phyloP scores from a whole-genome alignment of 768 basidiomycete species.

The Grammothele lineata region DNA sequence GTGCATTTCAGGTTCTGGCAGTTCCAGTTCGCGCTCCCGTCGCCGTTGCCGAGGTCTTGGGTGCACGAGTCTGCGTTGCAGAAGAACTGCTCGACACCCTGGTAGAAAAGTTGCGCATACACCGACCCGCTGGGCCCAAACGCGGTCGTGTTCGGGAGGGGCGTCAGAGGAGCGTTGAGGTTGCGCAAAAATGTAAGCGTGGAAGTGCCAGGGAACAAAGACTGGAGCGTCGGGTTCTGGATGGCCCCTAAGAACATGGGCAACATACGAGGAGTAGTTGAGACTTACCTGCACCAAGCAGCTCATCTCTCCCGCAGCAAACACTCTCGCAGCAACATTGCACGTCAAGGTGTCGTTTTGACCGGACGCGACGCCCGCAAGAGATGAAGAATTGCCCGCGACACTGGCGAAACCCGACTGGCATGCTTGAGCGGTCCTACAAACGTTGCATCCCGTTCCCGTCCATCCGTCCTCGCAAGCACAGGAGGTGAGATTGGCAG shows the following conservation, averaged over 20 bases:
- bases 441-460: conserved; percentile 80
- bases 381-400: conserved; percentile 27
- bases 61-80: conserved; percentile 70
- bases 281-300: conserved; percentile 76
- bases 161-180: conserved; percentile 64
- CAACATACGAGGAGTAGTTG: no score
- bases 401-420: conserved; percentile 45
- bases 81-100: conserved; percentile 85
- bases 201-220: conserved; percentile 64
- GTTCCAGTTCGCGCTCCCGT: conserved; percentile 52
- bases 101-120: conserved; percentile 74
- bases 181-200: conserved; percentile 79
- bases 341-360: conserved; percentile 71
- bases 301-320: conserved; percentile 77
- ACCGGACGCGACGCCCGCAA: conserved; percentile 20
- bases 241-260: no score
- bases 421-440: conserved; percentile 63
- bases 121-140: conserved; percentile 50
- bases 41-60: conserved; percentile 44
- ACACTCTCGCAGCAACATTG: conserved; percentile 66
- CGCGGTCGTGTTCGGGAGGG: conserved; percentile 56
- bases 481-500: conserved; percentile 71
- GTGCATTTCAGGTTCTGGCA: conserved; percentile 74
- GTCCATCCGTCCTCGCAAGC: conserved; percentile 72
- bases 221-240: conserved; percentile 83